phyloP scores from a whole-genome alignment of 73 alveolate species.

The Tetrahymena thermophila region DNA sequence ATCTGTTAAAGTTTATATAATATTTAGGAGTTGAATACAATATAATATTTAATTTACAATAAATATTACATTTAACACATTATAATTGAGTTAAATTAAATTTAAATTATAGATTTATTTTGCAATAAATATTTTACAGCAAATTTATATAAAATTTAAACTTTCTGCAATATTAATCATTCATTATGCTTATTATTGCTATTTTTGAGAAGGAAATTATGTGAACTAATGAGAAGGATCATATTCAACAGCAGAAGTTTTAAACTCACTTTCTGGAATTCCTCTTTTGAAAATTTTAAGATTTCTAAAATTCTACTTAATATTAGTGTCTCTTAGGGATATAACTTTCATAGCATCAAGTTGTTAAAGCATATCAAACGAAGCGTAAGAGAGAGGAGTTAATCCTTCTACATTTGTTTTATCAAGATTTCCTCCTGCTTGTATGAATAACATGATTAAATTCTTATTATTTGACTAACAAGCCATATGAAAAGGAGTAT shows the following conservation, averaged over 20 bases:
- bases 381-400: slow-evolving; percentile 33
- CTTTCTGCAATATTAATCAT: neutral
- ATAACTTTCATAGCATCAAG: neutral
- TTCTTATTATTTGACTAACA: slow-evolving; percentile 11
- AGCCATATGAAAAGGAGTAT: slow-evolving; percentile 47
- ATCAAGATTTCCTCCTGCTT: slow-evolving; percentile 19
- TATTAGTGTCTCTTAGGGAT: neutral
- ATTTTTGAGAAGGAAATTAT: neutral
- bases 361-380: neutral
- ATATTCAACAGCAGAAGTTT: neutral
- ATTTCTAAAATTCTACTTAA: neutral
- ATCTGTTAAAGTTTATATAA: no score
- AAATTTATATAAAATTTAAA: no score
- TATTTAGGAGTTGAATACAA: no score
- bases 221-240: neutral
- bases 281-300: neutral
- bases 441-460: slow-evolving; percentile 15
- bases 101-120: no score
- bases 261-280: neutral
- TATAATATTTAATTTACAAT: no score
- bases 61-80: no score
- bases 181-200: neutral
- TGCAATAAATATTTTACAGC: no score
- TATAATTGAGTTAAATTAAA: no score
- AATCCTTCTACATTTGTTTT: slow-evolving; percentile 5